A percentile compares a stretch with the other conserved stretches of the same genome.
These are phyloP conservation scores for Glycine latifolia DNA, from an alignment of 306 rosid genomes.

Conservation along the genomic window DNA sequence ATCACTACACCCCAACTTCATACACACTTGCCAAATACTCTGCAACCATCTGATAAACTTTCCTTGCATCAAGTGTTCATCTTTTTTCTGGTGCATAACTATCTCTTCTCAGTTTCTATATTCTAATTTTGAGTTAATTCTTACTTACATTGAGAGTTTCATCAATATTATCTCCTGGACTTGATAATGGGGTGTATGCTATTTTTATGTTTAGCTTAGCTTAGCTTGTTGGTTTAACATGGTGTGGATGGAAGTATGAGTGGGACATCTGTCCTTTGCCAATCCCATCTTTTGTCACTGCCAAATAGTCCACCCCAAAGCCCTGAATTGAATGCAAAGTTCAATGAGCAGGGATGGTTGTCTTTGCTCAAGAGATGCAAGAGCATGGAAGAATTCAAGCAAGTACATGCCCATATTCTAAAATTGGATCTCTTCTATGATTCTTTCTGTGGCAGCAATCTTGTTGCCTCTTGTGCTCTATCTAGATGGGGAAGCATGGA, in stretches of 20 bases:
- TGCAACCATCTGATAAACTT: constrained; percentile 30
- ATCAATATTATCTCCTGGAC: not conserved
- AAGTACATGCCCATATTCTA: constrained; percentile 71
- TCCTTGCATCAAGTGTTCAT: not conserved
- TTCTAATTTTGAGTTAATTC: constrained; percentile 31
- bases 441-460: constrained; percentile 70
- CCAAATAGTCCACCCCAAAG: constrained; percentile 53
- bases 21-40: not conserved
- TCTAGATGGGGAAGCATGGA: constrained; percentile 91
- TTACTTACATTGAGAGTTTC: constrained; percentile 40
- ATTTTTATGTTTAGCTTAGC: constrained; percentile 10
- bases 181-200: constrained; percentile 23
- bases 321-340: constrained; percentile 57
- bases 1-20: constrained; percentile 18
- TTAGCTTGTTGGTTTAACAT: constrained; percentile 49
- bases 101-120: constrained; percentile 32
- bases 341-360: constrained; percentile 67
- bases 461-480: constrained; percentile 76
- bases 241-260: constrained; percentile 70
- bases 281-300: constrained; percentile 58
- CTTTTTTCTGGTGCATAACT: constrained; percentile 46
- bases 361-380: constrained; percentile 70
- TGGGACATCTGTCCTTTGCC: constrained; percentile 80
- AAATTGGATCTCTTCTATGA: constrained; percentile 71
- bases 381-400: constrained; percentile 72